These are phyloP conservation scores for Phaeodactylum tricornutum DNA, from an alignment of 108 stramenopile species.

Conservation along the genomic window DNA sequence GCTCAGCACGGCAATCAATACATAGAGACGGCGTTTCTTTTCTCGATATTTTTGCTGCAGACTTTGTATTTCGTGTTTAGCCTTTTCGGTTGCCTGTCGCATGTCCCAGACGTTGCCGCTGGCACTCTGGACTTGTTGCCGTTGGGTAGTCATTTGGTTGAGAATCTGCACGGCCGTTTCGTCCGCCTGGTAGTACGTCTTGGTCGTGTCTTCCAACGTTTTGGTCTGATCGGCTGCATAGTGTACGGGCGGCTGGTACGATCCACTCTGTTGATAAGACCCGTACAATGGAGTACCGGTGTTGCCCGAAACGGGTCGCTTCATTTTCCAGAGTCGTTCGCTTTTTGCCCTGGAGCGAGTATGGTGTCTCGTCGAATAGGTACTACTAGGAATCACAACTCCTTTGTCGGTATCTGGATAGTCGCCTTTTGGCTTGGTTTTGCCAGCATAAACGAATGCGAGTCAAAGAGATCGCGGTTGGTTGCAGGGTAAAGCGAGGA, in stretches of 20 bases:
- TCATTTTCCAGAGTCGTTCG: too few relatives aligned
- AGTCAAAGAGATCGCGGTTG: too few relatives aligned
- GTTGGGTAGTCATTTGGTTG: slow-evolving; percentile 60
- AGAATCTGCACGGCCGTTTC: slow-evolving; percentile 67
- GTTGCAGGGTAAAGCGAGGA: too few relatives aligned
- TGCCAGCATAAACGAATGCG: too few relatives aligned
- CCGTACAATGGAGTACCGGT: background rate
- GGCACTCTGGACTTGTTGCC: slow-evolving; percentile 73
- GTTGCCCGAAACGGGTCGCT: too few relatives aligned
- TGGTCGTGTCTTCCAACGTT: slow-evolving; percentile 61
- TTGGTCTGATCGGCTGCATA: slow-evolving; percentile 75
- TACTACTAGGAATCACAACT: too few relatives aligned
- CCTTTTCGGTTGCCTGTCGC: slow-evolving; percentile 60
- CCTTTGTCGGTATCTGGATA: too few relatives aligned
- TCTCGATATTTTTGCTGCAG: slow-evolving; percentile 59
- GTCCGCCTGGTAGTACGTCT: slow-evolving; percentile 74
- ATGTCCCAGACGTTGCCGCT: slow-evolving; percentile 79
- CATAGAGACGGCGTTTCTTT: slow-evolving; percentile 57
- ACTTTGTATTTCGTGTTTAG: slow-evolving; percentile 58
- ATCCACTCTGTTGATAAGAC: slow-evolving; percentile 6
- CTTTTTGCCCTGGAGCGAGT: too few relatives aligned
- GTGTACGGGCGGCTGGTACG: slow-evolving; percentile 42
- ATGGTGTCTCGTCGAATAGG: too few relatives aligned
- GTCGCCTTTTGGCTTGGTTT: too few relatives aligned
- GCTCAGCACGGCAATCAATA: slow-evolving; percentile 49